Evolutionary conservation across 495 filamentous ascomycete species (phyloP).

Genomic region (Schizothecium vesticola): DNA sequence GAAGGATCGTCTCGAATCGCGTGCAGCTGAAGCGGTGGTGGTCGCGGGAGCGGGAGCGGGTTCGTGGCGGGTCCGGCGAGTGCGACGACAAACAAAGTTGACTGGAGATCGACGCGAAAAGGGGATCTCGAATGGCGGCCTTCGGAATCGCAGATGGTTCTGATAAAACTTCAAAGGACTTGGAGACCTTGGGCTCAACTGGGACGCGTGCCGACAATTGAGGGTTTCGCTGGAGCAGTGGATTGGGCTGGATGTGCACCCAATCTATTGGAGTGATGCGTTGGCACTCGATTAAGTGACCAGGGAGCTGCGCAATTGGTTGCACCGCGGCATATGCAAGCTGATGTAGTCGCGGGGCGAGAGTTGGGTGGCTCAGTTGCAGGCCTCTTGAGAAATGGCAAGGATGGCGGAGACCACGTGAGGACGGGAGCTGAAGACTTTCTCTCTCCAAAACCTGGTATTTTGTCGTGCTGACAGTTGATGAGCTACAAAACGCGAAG

Average conservation of each 20-base stretch:
- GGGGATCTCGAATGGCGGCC: slow-evolving; percentile 7
- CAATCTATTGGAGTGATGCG: slow-evolving; percentile 57
- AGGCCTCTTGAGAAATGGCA: slow-evolving; percentile 28
- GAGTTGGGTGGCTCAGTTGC: slow-evolving; percentile 40
- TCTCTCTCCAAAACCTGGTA: not conserved
- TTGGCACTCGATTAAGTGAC: slow-evolving; percentile 49
- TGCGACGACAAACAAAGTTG: slow-evolving; percentile 16
- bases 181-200: slow-evolving; percentile 19
- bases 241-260: slow-evolving; percentile 48
- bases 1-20: slow-evolving; percentile 16
- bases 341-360: slow-evolving; percentile 51
- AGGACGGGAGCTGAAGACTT: slow-evolving; percentile 21
- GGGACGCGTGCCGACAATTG: slow-evolving; percentile 39
- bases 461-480: not conserved
- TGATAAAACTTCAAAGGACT: slow-evolving; percentile 26
- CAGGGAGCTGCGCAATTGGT: slow-evolving; percentile 47
- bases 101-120: slow-evolving; percentile 2
- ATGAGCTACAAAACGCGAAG: not conserved
- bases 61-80: slow-evolving; percentile 10
- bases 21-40: slow-evolving; percentile 13
- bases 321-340: slow-evolving; percentile 55
- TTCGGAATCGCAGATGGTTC: slow-evolving; percentile 14
- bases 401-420: slow-evolving; percentile 41
- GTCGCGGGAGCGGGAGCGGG: slow-evolving; percentile 4
- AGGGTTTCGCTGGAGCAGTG: slow-evolving; percentile 45